Percentiles rank a stretch among this genome's conserved stretches.
phyloP scores from a whole-genome alignment of 495 filamentous ascomycete genomes.

The Hyaloscypha finlandica region DNA sequence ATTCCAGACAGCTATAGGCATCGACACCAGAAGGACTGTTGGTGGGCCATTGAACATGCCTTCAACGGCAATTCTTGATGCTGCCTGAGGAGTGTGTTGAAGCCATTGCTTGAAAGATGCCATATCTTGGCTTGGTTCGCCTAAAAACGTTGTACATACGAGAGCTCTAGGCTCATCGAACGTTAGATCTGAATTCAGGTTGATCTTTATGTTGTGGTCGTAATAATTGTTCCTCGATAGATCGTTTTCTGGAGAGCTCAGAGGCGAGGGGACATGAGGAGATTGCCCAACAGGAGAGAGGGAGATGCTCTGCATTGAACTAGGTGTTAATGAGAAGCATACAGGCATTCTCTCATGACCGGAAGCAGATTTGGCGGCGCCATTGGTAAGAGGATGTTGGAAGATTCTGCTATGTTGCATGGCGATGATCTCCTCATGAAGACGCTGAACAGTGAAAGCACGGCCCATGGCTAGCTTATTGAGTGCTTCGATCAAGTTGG shows the following conservation, averaged over 20 bases:
- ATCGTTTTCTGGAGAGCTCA: conserved; percentile 41
- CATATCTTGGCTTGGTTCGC: conserved; percentile 59
- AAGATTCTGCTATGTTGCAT: conserved; percentile 35
- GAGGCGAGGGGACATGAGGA: conserved; percentile 44
- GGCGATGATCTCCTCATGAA: conserved; percentile 50
- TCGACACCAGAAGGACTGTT: conserved; percentile 57
- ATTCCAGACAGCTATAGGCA: conserved; percentile 56
- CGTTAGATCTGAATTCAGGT: conserved; percentile 46
- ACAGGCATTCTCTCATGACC: conserved; percentile 45
- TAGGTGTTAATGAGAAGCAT: conserved; percentile 49
- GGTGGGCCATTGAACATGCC: conserved; percentile 61
- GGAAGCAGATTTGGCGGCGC: conserved; percentile 38
- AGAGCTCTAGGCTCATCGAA: conserved; percentile 55
- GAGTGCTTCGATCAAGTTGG: conserved; percentile 48
- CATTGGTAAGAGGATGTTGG: conserved; percentile 46
- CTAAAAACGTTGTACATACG: conserved; percentile 58
- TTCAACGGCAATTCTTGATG: conserved; percentile 55
- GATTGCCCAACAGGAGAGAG: conserved; percentile 44
- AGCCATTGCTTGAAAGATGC: conserved; percentile 59
- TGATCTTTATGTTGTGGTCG: conserved; percentile 26
- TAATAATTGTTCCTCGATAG: conserved; percentile 18
- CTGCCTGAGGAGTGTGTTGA: conserved; percentile 46
- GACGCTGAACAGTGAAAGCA: conserved; percentile 49
- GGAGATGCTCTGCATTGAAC: conserved; percentile 47
- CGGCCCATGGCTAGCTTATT: conserved; percentile 46